Conservation (phyloP, 352 stramenopile species). For the Phytopythium mirpurense region DNA sequence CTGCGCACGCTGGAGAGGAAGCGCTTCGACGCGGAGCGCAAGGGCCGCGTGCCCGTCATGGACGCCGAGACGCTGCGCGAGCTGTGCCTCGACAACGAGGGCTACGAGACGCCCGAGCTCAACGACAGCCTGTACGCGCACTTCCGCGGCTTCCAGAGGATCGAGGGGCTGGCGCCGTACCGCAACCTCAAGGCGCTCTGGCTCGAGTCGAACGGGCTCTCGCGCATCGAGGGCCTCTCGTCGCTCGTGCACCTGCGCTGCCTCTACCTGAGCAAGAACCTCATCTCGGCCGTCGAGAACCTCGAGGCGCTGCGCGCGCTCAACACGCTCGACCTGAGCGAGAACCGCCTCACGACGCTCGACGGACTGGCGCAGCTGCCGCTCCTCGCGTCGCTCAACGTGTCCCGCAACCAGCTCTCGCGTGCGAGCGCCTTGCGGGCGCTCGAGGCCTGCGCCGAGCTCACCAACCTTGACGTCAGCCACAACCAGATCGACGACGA, state of each 20-base stretch:
- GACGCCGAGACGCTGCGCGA: constrained; percentile 76
- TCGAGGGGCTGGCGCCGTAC: constrained; percentile 94
- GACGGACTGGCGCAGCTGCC: constrained; percentile 71
- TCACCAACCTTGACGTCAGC: constrained; percentile 92
- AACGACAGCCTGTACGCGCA: constrained; percentile 93
- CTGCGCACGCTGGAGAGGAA: constrained; percentile 67
- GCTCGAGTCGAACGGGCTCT: constrained; percentile 94
- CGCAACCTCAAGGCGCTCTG: constrained; percentile 92
- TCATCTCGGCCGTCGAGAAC: constrained; percentile 82
- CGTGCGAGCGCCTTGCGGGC: constrained; percentile 65
- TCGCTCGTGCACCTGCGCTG: constrained; percentile 80
- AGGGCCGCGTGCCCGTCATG: constrained; percentile 83
- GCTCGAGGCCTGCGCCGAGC: constrained; percentile 53
- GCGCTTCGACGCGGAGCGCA: constrained; percentile 56
- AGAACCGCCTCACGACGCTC: constrained; percentile 88
- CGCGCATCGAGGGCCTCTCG: constrained; percentile 75
- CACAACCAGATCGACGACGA: constrained; percentile 88
- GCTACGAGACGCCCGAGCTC: constrained; percentile 93
- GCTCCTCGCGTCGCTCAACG: constrained; percentile 85
- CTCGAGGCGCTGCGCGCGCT: constrained; percentile 60
- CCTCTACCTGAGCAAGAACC: constrained; percentile 93
- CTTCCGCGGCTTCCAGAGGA: constrained; percentile 92
- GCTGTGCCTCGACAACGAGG: constrained; percentile 88
- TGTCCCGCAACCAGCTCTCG: constrained; percentile 87
- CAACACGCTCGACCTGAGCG: constrained; percentile 90